Evolutionary conservation across 371 early-diverging fungal genomes (phyloP), one percentile per base, ranked within the genome.

Genomic region (Umbelopsis sp.): DNA sequence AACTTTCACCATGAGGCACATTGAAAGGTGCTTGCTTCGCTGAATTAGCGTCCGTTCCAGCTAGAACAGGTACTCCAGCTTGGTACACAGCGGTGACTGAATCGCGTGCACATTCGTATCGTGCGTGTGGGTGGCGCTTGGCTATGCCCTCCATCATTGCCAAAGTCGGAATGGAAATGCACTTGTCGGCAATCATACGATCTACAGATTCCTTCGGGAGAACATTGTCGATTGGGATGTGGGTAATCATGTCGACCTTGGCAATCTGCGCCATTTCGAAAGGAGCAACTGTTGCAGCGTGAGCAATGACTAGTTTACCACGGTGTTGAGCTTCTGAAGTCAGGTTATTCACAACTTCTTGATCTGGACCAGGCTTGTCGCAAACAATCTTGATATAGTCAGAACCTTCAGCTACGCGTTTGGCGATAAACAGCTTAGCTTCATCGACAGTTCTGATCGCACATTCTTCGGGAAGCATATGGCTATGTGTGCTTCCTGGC

Each of bases 341-440:
- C 4, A 63, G 12, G 4, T 24, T 22, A 20, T 63, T 63, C 1
- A 63, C 45, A 0, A 46, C 20, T 44, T 63, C 64, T 22, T 63
- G 64, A 25, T 22, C 22, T 8, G 64, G 64, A 16, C 64, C 38
- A 44, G 64, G 64, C 1, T 44, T 63, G 44, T 63, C 64, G 44
- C 44, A 41, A 8, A 63, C 44, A 41, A 63, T 41, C n/a, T 63
- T 63, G 45, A 63, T 63, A 18, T 63, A 63, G 14, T 63, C 64
- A 0, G 64, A 35, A 9, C 64, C 64, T 3, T 35, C 64, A 12
- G 37, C 44, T 9, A 63, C 44, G 9, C 37, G 16, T 12, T 63
- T 29, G 8, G 37, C 22, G 4, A 63, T 44, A 46, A 63, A 63
- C 3, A 25, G 16, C 8, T 41, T 22, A 9, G 45, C 64, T 7